Conservation (phyloP, 305 asterid species). For the Nicotiana rustica region DNA sequence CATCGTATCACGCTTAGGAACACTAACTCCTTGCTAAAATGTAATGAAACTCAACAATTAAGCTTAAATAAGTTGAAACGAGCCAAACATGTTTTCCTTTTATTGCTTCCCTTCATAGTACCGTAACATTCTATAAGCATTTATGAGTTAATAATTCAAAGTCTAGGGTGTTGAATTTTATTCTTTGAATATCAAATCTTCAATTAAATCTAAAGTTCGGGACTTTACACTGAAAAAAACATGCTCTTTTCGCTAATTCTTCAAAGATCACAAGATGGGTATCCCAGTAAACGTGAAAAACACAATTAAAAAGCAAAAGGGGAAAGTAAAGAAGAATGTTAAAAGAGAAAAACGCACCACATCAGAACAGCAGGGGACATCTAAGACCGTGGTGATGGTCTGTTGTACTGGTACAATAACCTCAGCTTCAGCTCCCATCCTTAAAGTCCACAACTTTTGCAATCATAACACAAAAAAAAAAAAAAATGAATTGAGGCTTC, state of each 20-base stretch:
- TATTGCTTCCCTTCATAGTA: neutral
- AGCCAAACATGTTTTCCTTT: neutral
- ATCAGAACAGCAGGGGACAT: slow-evolving; percentile 58
- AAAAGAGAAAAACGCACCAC: slow-evolving; percentile 35
- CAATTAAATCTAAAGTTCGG: neutral
- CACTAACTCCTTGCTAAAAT: neutral
- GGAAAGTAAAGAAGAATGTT: neutral
- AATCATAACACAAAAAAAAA: neutral
- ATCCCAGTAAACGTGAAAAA: neutral
- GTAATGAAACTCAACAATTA: neutral
- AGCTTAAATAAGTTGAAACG: neutral
- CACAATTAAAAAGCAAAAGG: neutral
- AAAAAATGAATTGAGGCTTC: neutral
- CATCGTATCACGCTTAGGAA: neutral
- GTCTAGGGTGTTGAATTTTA: neutral
- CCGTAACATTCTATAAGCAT: slow-evolving; percentile 6
- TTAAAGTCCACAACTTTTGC: neutral
- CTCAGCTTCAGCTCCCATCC: slow-evolving; percentile 70
- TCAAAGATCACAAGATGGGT: neutral
- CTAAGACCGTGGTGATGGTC: slow-evolving; percentile 47
- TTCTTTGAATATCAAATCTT: neutral
- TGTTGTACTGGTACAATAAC: slow-evolving; percentile 47
- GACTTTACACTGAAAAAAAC: too few species aligned
- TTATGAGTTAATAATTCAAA: slow-evolving; percentile 6
- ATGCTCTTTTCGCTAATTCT: too few species aligned